phyloP scores from a whole-genome alignment of 441 rosid genomes.

The Manihot esculenta region DNA sequence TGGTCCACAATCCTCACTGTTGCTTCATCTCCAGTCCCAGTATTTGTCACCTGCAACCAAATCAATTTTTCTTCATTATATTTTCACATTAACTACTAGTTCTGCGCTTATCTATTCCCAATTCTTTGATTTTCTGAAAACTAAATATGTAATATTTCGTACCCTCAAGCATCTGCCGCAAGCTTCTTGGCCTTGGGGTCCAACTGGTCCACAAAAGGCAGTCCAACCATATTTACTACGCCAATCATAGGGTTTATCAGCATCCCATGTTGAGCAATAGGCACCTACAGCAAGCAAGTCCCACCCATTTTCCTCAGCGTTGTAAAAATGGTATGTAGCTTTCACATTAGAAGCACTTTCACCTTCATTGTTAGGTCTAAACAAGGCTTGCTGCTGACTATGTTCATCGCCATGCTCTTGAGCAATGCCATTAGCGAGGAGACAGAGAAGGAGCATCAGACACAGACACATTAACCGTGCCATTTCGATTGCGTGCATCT shows the following conservation, averaged over 20 bases:
- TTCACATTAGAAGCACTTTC: slow-evolving; percentile 36
- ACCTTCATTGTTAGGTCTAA: too few relatives aligned
- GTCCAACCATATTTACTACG: slow-evolving; percentile 35
- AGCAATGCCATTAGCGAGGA: too few relatives aligned
- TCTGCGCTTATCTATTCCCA: too few relatives aligned
- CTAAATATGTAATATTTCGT: neutral
- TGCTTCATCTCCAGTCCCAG: slow-evolving; percentile 38
- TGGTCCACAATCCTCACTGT: slow-evolving; percentile 61
- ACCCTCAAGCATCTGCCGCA: slow-evolving; percentile 41
- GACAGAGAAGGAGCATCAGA: too few relatives aligned
- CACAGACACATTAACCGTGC: too few relatives aligned
- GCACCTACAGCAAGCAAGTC: slow-evolving; percentile 26
- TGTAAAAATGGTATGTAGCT: slow-evolving; percentile 30
- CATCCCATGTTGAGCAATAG: slow-evolving; percentile 30
- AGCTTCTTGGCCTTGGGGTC: slow-evolving; percentile 26
- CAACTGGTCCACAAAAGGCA: slow-evolving; percentile 35
- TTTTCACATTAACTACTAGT: too few relatives aligned
- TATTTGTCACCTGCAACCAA: slow-evolving; percentile 42
- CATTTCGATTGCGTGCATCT: too few relatives aligned
- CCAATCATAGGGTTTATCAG: slow-evolving; percentile 34
- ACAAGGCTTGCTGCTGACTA: neutral
- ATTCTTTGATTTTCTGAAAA: too few relatives aligned
- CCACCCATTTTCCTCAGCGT: slow-evolving; percentile 31
- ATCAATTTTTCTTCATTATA: neutral
- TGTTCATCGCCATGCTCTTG: neutral